Evolutionary conservation across 2,329 filamentous ascomycete species (phyloP), one percentile per base, ranked within the genome.

Genomic region (Clarireedia monteithiana): DNA sequence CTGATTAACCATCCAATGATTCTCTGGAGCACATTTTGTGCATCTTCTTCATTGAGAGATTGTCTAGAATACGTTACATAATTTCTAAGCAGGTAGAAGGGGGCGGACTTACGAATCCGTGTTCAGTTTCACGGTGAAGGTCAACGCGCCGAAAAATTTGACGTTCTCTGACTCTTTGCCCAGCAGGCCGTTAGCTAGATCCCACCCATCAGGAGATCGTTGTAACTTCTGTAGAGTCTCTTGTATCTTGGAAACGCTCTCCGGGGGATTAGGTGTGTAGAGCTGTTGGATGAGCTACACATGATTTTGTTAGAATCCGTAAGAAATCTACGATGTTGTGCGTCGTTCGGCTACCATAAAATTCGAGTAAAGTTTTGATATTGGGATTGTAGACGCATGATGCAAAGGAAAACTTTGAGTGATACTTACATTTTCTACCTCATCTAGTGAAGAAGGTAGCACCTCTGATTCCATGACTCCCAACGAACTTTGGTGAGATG

Each of bases 71-170:
- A 53, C 51, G 44, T 12, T 39, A 20, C 23, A 46, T 10, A 65
- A 58, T 49, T 56, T 9, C 44, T 15, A 17, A 27, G 44, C 27
- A 10, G 42, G 1, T 17, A 14, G 26, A 3, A 26, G 15, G 24
- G 23, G 5, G 10, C 15, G 14, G 20, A 66, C 76, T 60, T 74
- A 88, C 86, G 85, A 89, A 68, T 94, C 89, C n/a, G 85, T 86
- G 69, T 97, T 96, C 57, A 97, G 82, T 73, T 97, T 99, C 64
- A 97, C 84, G 50, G 90, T 95, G 62, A 96, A 86, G 0, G 92
- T 97, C 58, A 96, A 78, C 30, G 91, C 92, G 14, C 90, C 94
- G 68, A 95, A 96, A 72, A 97, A 97, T 61, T 88, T 86, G 63
- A 94, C 83, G 65, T 91, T 86, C 59, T 87, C 81, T 62, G 89